Base-by-base conservation (phyloP, 768 basidiomycete species). In the Suillus lakei region DNA sequence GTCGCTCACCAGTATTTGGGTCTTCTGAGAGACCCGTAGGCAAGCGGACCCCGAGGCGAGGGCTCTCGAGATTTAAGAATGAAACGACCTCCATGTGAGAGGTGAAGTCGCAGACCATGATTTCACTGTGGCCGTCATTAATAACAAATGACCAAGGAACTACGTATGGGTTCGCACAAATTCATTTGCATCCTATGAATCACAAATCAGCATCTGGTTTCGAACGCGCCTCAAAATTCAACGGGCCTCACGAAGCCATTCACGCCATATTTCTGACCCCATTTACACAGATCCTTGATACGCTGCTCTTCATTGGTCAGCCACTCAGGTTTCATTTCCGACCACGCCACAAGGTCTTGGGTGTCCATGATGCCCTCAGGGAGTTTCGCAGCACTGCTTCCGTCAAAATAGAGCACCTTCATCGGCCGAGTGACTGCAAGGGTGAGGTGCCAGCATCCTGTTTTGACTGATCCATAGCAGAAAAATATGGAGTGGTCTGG, bases 91-190 rank as follows among this genome's bases (percentile, higher is more conserved):
- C 71, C 10, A 85, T 71, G 5, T 81, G 81, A 4, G 72, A 68
- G 1, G 73, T 76, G 66, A 86, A 84, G 66, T 84, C 75, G 67
- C 84, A 85, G 8, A 84, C 72, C 79, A 84, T 83, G 18, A 83
- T 72, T 70, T 86, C 85, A 64, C 83, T 84, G 46, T 28, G 21
- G 63, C 10, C 1, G n/a, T 32, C 23, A 6, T 63, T 15, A 65
- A 6, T 9, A 34, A 5, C 7, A 16, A 5, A 26, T 4, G 10
- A 23, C 60, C 8, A 5, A 10, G 2, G 23, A 15, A 7, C 4
- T 5, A 63, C 30, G 10, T 30, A 23, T 34, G 32, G 9, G 3
- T 28, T 72, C 82, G 69, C 66, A 84, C 83, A 85, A 84, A 67
- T 82, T 77, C 77, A 81, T 79, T 74, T 84, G 79, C 83, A 84